A percentile compares a stretch with the other conserved stretches of the same genome.
Conservation (phyloP, 768 basidiomycete species). For the Agaricus sinodeliciosus region DNA sequence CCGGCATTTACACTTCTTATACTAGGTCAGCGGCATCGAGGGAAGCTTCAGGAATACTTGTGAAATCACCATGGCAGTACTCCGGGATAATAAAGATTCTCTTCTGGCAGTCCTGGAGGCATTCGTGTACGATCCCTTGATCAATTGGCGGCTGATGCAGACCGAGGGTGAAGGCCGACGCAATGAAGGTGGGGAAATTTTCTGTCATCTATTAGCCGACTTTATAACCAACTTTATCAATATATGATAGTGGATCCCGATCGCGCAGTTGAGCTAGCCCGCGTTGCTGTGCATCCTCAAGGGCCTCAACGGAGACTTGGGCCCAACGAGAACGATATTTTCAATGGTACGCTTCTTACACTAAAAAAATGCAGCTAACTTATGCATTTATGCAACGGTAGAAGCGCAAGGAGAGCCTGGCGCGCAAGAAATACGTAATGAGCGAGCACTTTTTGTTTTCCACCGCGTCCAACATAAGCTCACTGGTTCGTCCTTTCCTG, state of each 20-base stretch:
- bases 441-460: conserved; percentile 85
- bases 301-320: conserved; percentile 76
- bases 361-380: background rate
- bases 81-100: conserved; percentile 97
- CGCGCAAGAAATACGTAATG: conserved; percentile 85
- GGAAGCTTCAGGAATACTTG: conserved; percentile 95
- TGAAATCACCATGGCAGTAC: conserved; percentile 95
- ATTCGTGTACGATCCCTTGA: conserved; percentile 96
- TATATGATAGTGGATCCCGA: conserved; percentile 35
- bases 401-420: conserved; percentile 45
- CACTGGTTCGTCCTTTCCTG: conserved; percentile 51
- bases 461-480: conserved; percentile 94
- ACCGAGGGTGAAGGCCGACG: conserved; percentile 70
- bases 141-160: conserved; percentile 94
- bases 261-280: conserved; percentile 55
- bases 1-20: conserved; percentile 5
- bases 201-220: conserved; percentile 5
- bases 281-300: conserved; percentile 68
- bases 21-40: conserved; percentile 92
- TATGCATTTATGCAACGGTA: too few relatives aligned
- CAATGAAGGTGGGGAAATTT: conserved; percentile 48
- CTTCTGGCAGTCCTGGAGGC: conserved; percentile 98
- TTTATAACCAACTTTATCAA: conserved; percentile 21
- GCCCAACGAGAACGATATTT: conserved; percentile 91
- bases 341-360: conserved; percentile 55